Base-by-base conservation (phyloP, 1,284 basidiomycete genomes). In the Leccinum subrobustum region DNA sequence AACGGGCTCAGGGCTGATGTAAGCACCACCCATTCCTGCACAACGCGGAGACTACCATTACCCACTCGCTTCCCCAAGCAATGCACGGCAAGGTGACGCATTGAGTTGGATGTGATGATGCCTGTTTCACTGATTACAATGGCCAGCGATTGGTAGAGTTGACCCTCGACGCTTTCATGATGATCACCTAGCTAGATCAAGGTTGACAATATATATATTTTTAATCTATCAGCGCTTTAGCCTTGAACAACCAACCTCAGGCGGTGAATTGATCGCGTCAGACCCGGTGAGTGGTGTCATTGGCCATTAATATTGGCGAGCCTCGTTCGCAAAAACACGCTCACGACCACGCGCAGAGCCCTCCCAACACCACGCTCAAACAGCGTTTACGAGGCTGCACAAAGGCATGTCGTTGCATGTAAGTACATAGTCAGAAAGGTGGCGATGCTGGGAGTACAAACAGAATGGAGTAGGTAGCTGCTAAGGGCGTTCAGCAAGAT, bases 381-480 rank as follows among this genome's bases (percentile, higher is more conserved):
- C 35, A 60, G 59, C 59, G 63, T 61, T 27, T 58, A 60, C n/a
- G 47, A 33, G 35, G 37, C 39, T 55, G 59, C 52, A 47, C 20
- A 27, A 47, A 31, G n/a, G 27, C 14, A 35, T n/a, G 47, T 58
- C 29, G 57, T 52, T 51, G 52, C 23, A 25, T 51, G n/a, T 44
- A 27, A 55, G 7, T 27, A 16, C 33, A 18, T 18, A 39, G 14
- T 58, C 14, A 44, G 14, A 54, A 48, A 55, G 50, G 51, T 29
- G n/a, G 39, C 56, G 18, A 53, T 18, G 39, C n/a, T 9, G 8
- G 39, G 27, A 16, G 8, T 29, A 55, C 35, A 62, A 35, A 39
- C 42, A 52, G 5, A 47, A 47, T 57, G 48, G 25, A 27, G 25
- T 27, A 27, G 25, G 25, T 27, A 27, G 25, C 25, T 23, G 23